These are phyloP conservation scores for Coprinopsis sp. DNA, from an alignment of 768 basidiomycete species.

Conservation along the genomic window DNA sequence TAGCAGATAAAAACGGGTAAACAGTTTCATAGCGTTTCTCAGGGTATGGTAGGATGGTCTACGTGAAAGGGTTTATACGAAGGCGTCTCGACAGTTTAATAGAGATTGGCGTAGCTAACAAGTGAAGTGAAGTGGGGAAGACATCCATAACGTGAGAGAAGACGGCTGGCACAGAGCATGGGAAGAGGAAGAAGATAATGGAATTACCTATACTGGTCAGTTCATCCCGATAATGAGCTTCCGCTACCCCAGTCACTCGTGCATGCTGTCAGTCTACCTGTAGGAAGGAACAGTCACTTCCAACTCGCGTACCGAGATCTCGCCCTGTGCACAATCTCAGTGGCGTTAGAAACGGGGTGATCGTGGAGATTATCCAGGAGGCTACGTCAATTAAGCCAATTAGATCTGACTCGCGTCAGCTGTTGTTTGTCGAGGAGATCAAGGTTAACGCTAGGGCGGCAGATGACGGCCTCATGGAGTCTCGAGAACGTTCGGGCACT, in stretches of 20 bases:
- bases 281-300: constrained; percentile 3
- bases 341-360: constrained; percentile 6
- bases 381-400: not conserved
- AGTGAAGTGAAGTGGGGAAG: constrained; percentile 1
- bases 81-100: constrained; percentile 2
- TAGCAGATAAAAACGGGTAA: not conserved
- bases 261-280: constrained; percentile 10
- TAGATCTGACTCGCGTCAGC: not conserved
- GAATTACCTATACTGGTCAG: not conserved
- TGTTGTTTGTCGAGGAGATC: constrained; percentile 4
- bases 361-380: not conserved
- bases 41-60: not conserved
- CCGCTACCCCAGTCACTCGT: not conserved
- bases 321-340: constrained; percentile 8
- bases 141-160: not conserved
- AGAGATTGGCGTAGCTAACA: constrained; percentile 1
- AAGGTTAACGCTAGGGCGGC: constrained; percentile 2
- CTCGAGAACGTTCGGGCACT: constrained; percentile 7
- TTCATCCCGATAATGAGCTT: not conserved
- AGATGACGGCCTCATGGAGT: constrained; percentile 1
- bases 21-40: not conserved
- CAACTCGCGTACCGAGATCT: constrained; percentile 8
- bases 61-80: not conserved
- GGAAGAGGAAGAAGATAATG: not conserved
- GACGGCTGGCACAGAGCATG: not conserved